Percentiles rank a stretch among this genome's conserved stretches.
phyloP scores from a whole-genome alignment of 2,329 filamentous ascomycete species.

The Fusarium sp. region DNA sequence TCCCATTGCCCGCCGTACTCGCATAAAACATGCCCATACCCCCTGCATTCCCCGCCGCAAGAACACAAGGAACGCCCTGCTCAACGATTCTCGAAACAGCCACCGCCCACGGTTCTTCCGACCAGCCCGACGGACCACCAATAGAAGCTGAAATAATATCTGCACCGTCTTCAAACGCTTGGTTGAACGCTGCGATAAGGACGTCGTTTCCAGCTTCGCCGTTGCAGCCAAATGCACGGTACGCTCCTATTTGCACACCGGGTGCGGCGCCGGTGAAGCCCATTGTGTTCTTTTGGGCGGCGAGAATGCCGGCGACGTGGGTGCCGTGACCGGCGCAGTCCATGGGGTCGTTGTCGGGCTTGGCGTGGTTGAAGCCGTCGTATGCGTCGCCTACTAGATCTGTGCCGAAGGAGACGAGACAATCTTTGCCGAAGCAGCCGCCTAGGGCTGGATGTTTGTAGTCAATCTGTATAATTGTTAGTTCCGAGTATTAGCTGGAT shows the following conservation, averaged over 20 bases:
- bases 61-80: constrained; percentile 63
- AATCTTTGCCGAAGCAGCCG: constrained; percentile 71
- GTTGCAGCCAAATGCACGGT: constrained; percentile 67
- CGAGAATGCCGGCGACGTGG: constrained; percentile 72
- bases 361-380: constrained; percentile 53
- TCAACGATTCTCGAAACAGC: constrained; percentile 65
- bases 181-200: constrained; percentile 69
- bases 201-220: constrained; percentile 66
- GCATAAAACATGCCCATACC: constrained; percentile 61
- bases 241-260: constrained; percentile 66
- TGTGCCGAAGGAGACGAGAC: constrained; percentile 67
- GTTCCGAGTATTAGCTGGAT: fast-evolving
- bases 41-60: constrained; percentile 66
- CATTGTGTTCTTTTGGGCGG: constrained; percentile 64
- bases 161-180: constrained; percentile 69
- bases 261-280: constrained; percentile 70
- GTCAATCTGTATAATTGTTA: constrained; percentile 59
- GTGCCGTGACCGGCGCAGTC: constrained; percentile 71
- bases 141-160: constrained; percentile 69
- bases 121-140: constrained; percentile 64
- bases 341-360: constrained; percentile 64
- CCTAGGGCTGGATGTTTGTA: constrained; percentile 73
- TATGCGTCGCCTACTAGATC: constrained; percentile 70
- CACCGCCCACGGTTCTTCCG: constrained; percentile 62
- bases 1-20: constrained; percentile 61